Base-by-base conservation (phyloP, 2,329 filamentous ascomycete species). In the Ustilaginoidea virens region DNA sequence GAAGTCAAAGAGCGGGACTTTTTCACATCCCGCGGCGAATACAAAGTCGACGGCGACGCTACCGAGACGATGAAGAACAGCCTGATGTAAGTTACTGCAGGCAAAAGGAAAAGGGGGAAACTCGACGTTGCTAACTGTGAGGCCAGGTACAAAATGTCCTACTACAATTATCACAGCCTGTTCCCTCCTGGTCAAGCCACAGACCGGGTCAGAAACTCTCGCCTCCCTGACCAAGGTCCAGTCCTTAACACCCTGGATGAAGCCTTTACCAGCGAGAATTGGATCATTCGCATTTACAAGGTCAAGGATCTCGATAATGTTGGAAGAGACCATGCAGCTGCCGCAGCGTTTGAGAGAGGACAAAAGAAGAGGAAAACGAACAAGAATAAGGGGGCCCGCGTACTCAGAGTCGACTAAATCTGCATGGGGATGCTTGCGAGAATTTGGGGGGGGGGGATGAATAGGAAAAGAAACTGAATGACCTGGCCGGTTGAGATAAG, bases 281-380 rank as follows among this genome's bases (percentile, higher is more conserved):
- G 90, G 90, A 98, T 98, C 55, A 96, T 98, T 51, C 73, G 90
- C 39, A 94, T 98, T 49, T 98, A 94, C 69, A 98, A 98, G 69
- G 90, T 98, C 60, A 98, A 98, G 65, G 86, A 93, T 46, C 74
- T 94, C 34, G 90, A 98, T 61, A 96, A 96, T 53, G 66, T 98
- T 40, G 87, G 85, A 31, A 74, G 90, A 51, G 83, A 93, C 45
- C 87, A 94, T 50, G 70, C 70, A 5, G 55, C 68, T 1, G 73
- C 61, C 2, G 62, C 68, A 17, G 69, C 75, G 5, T 87, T 87
- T 48, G 77, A 83, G 36, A 74, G 72, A 47, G 80, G 80, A 21
- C 73, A 78, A 55, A 86, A 85, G 70, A 83, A 80, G 69, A 86
- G 81, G 75, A 79, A 77, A 65, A 52, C 64, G 2, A 53, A 56